phyloP scores from a whole-genome alignment of 352 stramenopile genomes.

The Pythium coloratum region DNA sequence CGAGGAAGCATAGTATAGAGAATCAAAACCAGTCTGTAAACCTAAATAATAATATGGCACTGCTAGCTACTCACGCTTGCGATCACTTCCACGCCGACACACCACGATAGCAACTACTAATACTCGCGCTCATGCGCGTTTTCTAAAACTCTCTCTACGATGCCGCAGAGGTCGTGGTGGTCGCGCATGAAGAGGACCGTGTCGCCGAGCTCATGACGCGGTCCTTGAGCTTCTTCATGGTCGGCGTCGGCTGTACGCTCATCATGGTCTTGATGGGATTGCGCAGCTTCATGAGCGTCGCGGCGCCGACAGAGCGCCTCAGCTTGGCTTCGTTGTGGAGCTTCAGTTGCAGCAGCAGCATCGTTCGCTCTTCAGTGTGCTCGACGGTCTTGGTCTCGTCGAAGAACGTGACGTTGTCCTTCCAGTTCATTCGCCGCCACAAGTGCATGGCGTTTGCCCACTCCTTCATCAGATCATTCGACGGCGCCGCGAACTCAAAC shows the following conservation, averaged over 20 bases:
- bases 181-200: constrained; percentile 27
- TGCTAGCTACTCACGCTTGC: neutral
- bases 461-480: constrained; percentile 82
- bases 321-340: constrained; percentile 49
- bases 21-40: neutral
- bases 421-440: constrained; percentile 87
- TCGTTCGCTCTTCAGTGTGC: constrained; percentile 58
- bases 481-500: constrained; percentile 71
- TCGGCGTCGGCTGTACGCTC: constrained; percentile 56
- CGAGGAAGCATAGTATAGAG: constrained; percentile 5
- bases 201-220: constrained; percentile 23
- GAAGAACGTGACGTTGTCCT: constrained; percentile 87
- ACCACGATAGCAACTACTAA: constrained; percentile 2
- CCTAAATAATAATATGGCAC: constrained; percentile 14
- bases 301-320: constrained; percentile 33
- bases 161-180: constrained; percentile 30
- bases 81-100: neutral
- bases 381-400: constrained; percentile 49
- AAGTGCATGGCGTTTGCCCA: constrained; percentile 83
- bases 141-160: neutral
- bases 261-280: constrained; percentile 62
- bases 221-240: constrained; percentile 69
- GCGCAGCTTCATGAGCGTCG: constrained; percentile 45
- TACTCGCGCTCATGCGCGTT: neutral
- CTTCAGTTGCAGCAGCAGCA: constrained; percentile 59